Evolutionary conservation across 495 filamentous ascomycete species (phyloP).

Genomic region (Penicillium salamii): DNA sequence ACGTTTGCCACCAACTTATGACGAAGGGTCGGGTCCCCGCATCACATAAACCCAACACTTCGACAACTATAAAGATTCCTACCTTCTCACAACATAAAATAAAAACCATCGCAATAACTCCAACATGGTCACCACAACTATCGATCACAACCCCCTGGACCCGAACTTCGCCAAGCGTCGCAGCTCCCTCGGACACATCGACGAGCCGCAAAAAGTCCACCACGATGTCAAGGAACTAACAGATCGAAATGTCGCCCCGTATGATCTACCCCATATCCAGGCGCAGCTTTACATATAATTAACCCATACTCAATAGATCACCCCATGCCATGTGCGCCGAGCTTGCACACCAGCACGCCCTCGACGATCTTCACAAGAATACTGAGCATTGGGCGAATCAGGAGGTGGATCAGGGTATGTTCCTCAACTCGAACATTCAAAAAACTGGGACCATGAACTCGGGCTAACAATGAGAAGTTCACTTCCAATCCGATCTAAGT

Average conservation of each 20-base stretch:
- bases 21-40: conserved; percentile 14
- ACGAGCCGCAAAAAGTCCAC: background rate
- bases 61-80: no score
- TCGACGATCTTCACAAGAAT: conserved; percentile 22
- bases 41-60: background rate
- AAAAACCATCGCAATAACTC: no score
- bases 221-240: conserved; percentile 7
- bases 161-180: conserved; percentile 15
- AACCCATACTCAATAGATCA: conserved; percentile 11
- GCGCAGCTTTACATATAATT: background rate
- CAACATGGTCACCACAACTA: conserved; percentile 20
- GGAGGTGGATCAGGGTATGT: conserved; percentile 10
- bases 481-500: background rate
- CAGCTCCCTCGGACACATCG: conserved; percentile 7
- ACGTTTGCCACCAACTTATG: conserved; percentile 16
- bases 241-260: conserved; percentile 24
- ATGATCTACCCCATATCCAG: no score
- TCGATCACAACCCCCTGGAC: conserved; percentile 19
- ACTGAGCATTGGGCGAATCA: conserved; percentile 16
- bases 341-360: conserved; percentile 26
- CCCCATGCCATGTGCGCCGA: conserved; percentile 20
- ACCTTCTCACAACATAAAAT: no score
- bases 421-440: no score
- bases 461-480: background rate
- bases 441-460: no score